Evolutionary conservation across 768 basidiomycete genomes (phyloP), one percentile per base, ranked within the genome.

Genomic region (Myochromella boudieri): DNA sequence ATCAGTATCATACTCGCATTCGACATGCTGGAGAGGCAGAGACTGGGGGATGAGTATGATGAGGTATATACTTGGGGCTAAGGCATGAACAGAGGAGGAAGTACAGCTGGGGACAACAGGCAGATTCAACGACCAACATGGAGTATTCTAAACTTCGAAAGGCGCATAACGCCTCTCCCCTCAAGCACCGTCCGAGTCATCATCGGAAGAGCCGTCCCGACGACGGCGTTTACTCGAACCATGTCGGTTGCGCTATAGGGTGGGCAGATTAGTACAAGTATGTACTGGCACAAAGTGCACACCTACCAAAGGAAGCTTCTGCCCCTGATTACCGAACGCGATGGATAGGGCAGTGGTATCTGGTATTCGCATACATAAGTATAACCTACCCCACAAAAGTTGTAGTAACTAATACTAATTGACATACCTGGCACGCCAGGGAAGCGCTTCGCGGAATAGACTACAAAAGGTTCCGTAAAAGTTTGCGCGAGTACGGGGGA

Each of bases 391-490:
- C n/a, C n/a, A n/a, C n/a, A n/a, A 40, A 39, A 27, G 38, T 50
- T 44, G 47, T 46, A 40, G 49, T 32, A 44, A 52, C 46, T 55
- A 52, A 58, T 62, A 61, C 32, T 53, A 49, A 51, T 51, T 12
- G 12, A 32, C 65, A 62, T 69, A 91, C 91, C 89, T 69, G 91
- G 88, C 33, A 97, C 94, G 40, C 94, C 94, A 39, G 91, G 92
- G 71, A 95, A 97, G 39, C 88, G 82, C 71, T 97, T 97, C 27
- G 94, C 94, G 2, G 91, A 92, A 67, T 74, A 94, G 0, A 97
- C 94, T 9, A 81, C 79, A 60, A 97, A 95, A 21, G 83, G 76
- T 21, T 91, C 83, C 32, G 90, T 87, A 64, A 87, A 91, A 1
- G 83, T 80, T 61, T 92, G 85, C 6, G 94, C 91, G 18, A 95